Evolutionary conservation across 1,284 basidiomycete genomes (phyloP).

Genomic region (Pterula multifida): DNA sequence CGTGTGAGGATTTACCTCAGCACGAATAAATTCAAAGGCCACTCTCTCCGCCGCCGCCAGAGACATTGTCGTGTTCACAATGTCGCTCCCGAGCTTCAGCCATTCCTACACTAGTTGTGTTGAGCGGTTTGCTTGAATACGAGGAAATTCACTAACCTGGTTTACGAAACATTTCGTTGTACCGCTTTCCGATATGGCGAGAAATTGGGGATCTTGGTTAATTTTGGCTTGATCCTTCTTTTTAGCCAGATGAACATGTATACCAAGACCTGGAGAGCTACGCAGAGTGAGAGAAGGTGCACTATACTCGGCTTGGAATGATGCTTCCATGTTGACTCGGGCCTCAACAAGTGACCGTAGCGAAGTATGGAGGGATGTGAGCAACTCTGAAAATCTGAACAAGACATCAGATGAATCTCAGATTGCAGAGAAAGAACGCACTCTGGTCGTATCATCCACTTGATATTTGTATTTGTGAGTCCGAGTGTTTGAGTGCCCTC

Average conservation of each 20-base stretch:
- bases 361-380: constrained; percentile 40
- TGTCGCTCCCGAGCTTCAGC: constrained; percentile 58
- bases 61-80: constrained; percentile 43
- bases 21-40: constrained; percentile 57
- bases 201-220: constrained; percentile 31
- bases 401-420: constrained; percentile 3
- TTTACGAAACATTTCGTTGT: constrained; percentile 64
- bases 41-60: constrained; percentile 54
- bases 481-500: not conserved
- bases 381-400: constrained; percentile 54
- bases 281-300: constrained; percentile 63
- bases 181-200: constrained; percentile 45
- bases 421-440: constrained; percentile 21
- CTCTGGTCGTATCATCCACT: constrained; percentile 66
- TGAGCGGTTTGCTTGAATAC: constrained; percentile 3
- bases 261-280: constrained; percentile 52
- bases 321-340: constrained; percentile 40
- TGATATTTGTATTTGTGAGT: constrained; percentile 9
- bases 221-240: constrained; percentile 43
- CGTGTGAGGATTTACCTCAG: constrained; percentile 35
- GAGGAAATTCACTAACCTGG: constrained; percentile 29
- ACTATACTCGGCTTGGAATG: constrained; percentile 47
- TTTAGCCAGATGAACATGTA: constrained; percentile 61
- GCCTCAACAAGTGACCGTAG: constrained; percentile 32
- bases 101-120: constrained; percentile 41